Conservation (phyloP, 1,284 basidiomycete species). For the Mycena sp. region DNA sequence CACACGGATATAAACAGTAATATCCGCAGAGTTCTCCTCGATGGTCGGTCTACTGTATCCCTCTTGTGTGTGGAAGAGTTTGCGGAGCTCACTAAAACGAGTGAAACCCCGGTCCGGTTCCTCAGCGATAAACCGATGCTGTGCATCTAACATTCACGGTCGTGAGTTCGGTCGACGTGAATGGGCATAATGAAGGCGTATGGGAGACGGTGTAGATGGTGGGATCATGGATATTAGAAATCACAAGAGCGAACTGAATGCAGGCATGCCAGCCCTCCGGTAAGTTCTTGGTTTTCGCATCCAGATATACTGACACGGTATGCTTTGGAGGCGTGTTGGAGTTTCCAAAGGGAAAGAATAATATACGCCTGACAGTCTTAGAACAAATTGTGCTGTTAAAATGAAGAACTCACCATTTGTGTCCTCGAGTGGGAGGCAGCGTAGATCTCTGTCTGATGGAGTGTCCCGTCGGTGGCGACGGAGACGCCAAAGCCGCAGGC, state of each 20-base stretch:
- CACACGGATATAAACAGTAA: slow-evolving; percentile 98
- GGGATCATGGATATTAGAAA: slow-evolving; percentile 95
- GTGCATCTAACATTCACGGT: slow-evolving; percentile 78
- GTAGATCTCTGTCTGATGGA: no score
- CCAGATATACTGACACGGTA: slow-evolving; percentile 99
- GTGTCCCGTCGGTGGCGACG: neutral
- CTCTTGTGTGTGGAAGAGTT: slow-evolving; percentile 89
- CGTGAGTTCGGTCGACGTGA: slow-evolving; percentile 20
- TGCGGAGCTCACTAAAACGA: slow-evolving; percentile 97
- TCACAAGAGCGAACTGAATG: slow-evolving; percentile 98
- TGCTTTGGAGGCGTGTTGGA: slow-evolving; percentile 99
- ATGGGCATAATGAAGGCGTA: slow-evolving; percentile 54
- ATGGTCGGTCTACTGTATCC: slow-evolving; percentile 91
- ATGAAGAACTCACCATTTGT: slow-evolving; percentile 83
- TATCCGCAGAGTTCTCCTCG: slow-evolving; percentile 93
- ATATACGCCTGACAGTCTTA: slow-evolving; percentile 81
- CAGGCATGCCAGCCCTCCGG: slow-evolving; percentile 99
- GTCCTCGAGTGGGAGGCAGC: slow-evolving; percentile 57
- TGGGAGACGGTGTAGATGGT: slow-evolving; percentile 98
- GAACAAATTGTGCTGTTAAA: slow-evolving; percentile 31
- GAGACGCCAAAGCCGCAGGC: neutral
- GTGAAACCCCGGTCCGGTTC: slow-evolving; percentile 99
- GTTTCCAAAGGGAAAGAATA: slow-evolving; percentile 98
- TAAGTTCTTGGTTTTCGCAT: slow-evolving; percentile 97
- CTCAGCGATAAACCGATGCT: slow-evolving; percentile 99